Base-by-base conservation (phyloP, 352 stramenopile species). In the Pythium phragmiticola region DNA sequence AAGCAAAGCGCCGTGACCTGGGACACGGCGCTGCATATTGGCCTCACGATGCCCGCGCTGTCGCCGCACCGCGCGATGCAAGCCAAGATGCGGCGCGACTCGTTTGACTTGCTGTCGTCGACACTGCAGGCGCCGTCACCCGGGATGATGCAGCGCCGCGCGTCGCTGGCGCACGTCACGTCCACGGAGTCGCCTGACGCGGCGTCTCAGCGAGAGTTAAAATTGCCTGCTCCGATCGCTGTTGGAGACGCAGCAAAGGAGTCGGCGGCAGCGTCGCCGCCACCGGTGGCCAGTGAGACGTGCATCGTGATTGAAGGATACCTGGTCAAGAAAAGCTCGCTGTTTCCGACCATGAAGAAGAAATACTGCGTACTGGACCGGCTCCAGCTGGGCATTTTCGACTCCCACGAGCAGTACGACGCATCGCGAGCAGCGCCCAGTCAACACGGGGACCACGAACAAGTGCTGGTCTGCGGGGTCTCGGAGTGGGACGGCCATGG, bases 31-130 rank as follows among this genome's bases (percentile, higher is more conserved):
- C 69, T 93, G 0, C 81, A 92, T 49, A 87, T 91, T 6, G 80
- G 80, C 2, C 65, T 88, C 3, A 89, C 84, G 1, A 93, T 93
- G 84, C 82, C 79, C 17, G 80, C 84, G 23, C 53, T 93, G 54
- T 89, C 82, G 26, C 84, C 84, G 33, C 80, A 93, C 65, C 82
- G 82, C 26, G 84, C 84, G 0, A 68, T 75, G 34, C 78, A 82
- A 11, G 84, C 84, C 0, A 90, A 86, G 51, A 70, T 72, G 0
- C 70, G 78, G 42, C 79, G 84, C 53, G 79, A 90, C 54, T 92
- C 83, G 16, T 90, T 92, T 54, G 83, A 92, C 46, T 66, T 92
- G 63, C 57, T 77, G 13, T 68, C 74, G 48, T 45, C 34, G 1
- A 23, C 48, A 1, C 16, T 23, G 5, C 33, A 51, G 12, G 5